A percentile compares a stretch with the other conserved stretches of the same genome.
Evolutionary conservation across 192 early-diverging fungal genomes (phyloP).

Genomic region (Entomortierella beljakovae): DNA sequence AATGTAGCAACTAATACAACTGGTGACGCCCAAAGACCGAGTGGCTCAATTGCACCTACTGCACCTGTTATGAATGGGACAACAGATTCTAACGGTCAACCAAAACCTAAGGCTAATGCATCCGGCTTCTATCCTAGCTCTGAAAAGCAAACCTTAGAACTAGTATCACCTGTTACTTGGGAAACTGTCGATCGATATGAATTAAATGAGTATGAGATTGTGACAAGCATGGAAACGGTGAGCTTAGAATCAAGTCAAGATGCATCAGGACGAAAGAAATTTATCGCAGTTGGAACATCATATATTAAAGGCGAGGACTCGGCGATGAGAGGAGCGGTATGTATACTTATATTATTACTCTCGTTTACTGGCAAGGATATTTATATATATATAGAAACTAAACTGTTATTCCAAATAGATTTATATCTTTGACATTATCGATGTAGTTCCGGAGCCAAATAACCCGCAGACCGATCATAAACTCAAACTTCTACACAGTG

Average conservation of each 20-base stretch:
- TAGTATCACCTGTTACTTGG: constrained; percentile 95
- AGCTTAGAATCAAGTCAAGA: constrained; percentile 89
- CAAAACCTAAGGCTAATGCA: constrained; percentile 21
- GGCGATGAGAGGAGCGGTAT: constrained; percentile 84
- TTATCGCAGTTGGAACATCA: constrained; percentile 90
- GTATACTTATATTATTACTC: constrained; percentile 7
- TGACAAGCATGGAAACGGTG: constrained; percentile 80
- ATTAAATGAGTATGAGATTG: constrained; percentile 88
- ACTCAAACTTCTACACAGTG: constrained; percentile 84
- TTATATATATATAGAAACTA: too few relatives aligned
- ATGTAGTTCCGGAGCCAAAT: constrained; percentile 95
- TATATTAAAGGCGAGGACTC: constrained; percentile 93
- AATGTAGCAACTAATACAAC: not conserved
- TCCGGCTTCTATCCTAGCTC: constrained; percentile 68
- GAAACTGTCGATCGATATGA: constrained; percentile 87
- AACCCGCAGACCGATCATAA: constrained; percentile 95
- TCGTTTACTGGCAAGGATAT: too few relatives aligned
- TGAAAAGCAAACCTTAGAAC: constrained; percentile 77
- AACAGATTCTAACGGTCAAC: constrained; percentile 31
- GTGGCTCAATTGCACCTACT: not conserved
- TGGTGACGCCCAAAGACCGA: not conserved
- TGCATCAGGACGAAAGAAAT: constrained; percentile 83
- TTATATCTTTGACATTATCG: constrained; percentile 94
- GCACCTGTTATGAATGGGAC: constrained; percentile 10
- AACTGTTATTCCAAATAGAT: constrained; percentile 58